These are phyloP conservation scores for Alliaria petiolata DNA, from an alignment of 345 rosid species.

Conservation along the genomic window DNA sequence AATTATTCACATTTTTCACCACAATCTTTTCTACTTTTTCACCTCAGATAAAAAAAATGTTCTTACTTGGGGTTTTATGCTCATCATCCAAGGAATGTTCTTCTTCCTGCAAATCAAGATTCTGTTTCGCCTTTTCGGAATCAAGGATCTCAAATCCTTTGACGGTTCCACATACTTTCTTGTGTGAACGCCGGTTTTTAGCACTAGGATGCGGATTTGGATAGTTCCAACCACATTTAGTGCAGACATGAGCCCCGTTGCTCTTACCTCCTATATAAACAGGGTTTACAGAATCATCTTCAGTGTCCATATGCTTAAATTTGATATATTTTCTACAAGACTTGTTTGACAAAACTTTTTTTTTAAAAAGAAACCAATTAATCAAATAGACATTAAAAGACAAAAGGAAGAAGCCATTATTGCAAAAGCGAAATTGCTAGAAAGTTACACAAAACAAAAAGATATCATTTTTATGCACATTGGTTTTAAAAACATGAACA, in stretches of 20 bases:
- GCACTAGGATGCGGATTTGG: constrained; percentile 75
- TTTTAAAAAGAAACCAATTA: background rate
- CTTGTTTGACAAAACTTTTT: background rate
- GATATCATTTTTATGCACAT: background rate
- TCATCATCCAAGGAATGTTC: constrained; percentile 53
- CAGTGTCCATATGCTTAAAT: background rate
- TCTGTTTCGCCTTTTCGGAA: constrained; percentile 11
- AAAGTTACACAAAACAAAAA: constrained; percentile 2
- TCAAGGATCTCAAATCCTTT: constrained; percentile 47
- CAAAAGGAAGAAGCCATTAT: constrained; percentile 30
- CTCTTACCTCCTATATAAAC: constrained; percentile 34
- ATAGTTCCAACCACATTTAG: constrained; percentile 68
- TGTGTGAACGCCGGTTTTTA: constrained; percentile 62
- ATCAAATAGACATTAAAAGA: constrained; percentile 26
- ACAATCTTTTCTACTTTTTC: background rate
- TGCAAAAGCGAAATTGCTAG: constrained; percentile 10
- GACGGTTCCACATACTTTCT: constrained; percentile 63
- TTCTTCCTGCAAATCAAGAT: constrained; percentile 39
- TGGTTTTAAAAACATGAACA: background rate
- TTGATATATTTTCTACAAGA: background rate
- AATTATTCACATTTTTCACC: background rate
- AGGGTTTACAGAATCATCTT: background rate
- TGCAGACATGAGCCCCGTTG: constrained; percentile 44
- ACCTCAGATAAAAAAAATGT: background rate
- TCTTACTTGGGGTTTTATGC: constrained; percentile 50